Conservation (phyloP, 202 grass and related monocot species). For the Musa balbisiana region DNA sequence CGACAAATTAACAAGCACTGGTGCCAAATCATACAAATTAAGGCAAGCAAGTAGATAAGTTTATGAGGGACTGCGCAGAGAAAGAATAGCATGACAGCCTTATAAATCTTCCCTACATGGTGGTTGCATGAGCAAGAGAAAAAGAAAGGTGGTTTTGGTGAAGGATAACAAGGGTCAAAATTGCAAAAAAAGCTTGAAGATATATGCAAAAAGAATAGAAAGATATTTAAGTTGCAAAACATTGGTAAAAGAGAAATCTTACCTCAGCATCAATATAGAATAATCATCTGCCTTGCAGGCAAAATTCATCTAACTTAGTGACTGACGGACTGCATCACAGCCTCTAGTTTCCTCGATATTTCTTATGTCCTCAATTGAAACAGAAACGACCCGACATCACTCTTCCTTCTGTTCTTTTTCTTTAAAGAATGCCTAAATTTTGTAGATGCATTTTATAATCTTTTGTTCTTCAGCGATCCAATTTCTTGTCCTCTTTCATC, state of each 20-base stretch:
- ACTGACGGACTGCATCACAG: conserved; percentile 21
- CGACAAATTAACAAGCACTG: no score
- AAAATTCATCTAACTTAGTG: conserved; percentile 13
- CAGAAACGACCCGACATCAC: neutral
- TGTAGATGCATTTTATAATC: conserved; percentile 3
- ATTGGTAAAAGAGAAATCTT: neutral
- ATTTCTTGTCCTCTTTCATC: conserved; percentile 15
- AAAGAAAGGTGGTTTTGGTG: neutral
- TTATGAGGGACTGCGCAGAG: no score
- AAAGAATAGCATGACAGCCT: no score
- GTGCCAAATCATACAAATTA: no score
- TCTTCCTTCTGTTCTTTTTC: conserved; percentile 16
- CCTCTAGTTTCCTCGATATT: conserved; percentile 6
- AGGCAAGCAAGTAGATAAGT: no score
- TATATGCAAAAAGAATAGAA: neutral
- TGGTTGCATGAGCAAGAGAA: neutral
- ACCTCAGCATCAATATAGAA: conserved; percentile 15
- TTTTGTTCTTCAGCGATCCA: conserved; percentile 21
- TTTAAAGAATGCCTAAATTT: conserved; percentile 16
- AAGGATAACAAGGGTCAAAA: no score
- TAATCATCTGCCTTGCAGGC: conserved; percentile 16
- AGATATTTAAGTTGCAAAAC: neutral
- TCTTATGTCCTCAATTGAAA: conserved; percentile 14
- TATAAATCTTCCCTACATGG: no score
- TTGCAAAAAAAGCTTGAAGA: no score